Evolutionary conservation across 2,329 filamentous ascomycete species (phyloP), one percentile per base, ranked within the genome.

Genomic region (Trichoderma sp.): DNA sequence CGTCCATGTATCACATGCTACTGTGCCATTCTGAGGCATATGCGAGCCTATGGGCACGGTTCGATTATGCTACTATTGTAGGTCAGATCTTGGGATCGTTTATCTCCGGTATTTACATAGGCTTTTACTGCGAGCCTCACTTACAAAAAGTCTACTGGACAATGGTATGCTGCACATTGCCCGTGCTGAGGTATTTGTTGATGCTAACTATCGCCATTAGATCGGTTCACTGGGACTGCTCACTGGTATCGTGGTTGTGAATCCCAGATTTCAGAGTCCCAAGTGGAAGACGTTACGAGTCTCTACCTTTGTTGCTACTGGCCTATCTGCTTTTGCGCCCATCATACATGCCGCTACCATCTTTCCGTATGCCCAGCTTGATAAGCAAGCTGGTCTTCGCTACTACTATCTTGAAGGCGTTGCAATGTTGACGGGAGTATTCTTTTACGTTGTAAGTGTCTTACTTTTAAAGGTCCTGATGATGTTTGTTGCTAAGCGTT

Each of bases 321-420:
- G 79, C 3, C 59, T 83, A 37, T 81, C 79, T 5, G 79, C 77
- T 2, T 71, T 82, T 34, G 76, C 77, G 5, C 80, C 81, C 3
- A 77, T 82, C 18, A 73, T 77, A n/a, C 81, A 83, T 67, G 80
- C 78, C 2, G 76, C 77, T 32, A 59, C 72, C 21, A 75, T 79
- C 54, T 81, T 81, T 55, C 78, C 80, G 1, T 79, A 81, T 58
- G 66, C 72, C 4, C 77, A 81, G 71, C 77, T 82, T 70, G 72
- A 75, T 59, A 76, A 77, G 71, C 79, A 82, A 69, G 77, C 80
- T 4, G 80, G 81, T 2, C 71, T 83, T 63, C 76, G 77, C 21
- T 83, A 79, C 54, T 82, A 82, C 66, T 73, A 81, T 34, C 72
- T 78, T 1, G 81, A 83, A 60, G 81, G 80, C 1, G 1, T 46